phyloP scores from a whole-genome alignment of 352 stramenopile species.

The Thalassiosira exigua region DNA sequence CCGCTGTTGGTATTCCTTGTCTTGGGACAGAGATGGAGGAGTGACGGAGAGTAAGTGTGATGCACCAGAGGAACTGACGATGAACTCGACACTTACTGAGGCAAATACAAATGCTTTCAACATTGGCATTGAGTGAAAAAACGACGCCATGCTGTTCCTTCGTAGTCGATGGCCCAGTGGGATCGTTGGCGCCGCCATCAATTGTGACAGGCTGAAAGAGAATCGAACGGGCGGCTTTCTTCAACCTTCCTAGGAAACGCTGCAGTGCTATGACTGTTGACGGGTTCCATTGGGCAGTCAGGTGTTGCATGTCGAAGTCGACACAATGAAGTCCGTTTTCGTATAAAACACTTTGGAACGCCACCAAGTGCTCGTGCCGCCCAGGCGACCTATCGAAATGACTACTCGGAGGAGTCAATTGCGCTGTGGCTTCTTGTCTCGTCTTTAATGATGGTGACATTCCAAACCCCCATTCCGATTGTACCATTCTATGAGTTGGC shows the following conservation, averaged over 20 bases:
- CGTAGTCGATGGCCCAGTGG: no score
- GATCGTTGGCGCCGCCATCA: no score
- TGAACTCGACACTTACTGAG: constrained; percentile 31
- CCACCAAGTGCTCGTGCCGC: constrained; percentile 8
- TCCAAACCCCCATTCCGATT: constrained; percentile 42
- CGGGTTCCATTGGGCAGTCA: constrained; percentile 82
- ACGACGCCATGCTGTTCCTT: neutral
- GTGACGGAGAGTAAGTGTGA: no score
- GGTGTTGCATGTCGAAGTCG: constrained; percentile 44
- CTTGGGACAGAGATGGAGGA: no score
- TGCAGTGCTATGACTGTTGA: constrained; percentile 80
- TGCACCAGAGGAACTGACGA: no score
- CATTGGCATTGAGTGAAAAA: constrained; percentile 36
- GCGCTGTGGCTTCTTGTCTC: constrained; percentile 12
- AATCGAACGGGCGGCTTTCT: constrained; percentile 62
- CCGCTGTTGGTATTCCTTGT: constrained; percentile 83
- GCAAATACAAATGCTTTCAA: constrained; percentile 35
- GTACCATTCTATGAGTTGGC: constrained; percentile 29
- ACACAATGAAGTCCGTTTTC: constrained; percentile 21
- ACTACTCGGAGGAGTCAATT: constrained; percentile 3
- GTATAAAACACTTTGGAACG: constrained; percentile 27
- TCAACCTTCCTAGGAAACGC: constrained; percentile 74
- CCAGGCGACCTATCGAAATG: constrained; percentile 28
- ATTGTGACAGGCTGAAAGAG: neutral
- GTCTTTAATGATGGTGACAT: constrained; percentile 23